phyloP scores from a whole-genome alignment of 2,329 filamentous ascomycete species.

The Calonectria leucothoes region DNA sequence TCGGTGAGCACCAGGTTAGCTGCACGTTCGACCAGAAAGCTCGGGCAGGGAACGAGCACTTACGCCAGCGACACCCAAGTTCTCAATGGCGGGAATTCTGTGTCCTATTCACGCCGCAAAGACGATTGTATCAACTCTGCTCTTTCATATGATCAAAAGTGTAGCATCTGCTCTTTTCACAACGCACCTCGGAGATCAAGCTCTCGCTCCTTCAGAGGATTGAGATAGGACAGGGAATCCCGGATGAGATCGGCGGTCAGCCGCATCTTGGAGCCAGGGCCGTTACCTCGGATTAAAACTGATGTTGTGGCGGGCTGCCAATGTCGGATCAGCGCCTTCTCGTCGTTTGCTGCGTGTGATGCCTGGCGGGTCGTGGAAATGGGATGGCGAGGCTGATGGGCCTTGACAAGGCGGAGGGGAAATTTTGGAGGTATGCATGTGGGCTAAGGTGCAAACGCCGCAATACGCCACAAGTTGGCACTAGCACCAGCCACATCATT shows the following conservation, averaged over 20 bases:
- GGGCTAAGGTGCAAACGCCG: slow-evolving; percentile 27
- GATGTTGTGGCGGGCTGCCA: not conserved
- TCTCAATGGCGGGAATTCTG: slow-evolving; percentile 97
- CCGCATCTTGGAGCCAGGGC: slow-evolving; percentile 73
- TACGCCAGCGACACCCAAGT: slow-evolving; percentile 93
- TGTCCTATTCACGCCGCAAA: slow-evolving; percentile 78
- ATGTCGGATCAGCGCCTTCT: slow-evolving; percentile 3
- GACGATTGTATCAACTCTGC: slow-evolving; percentile 84
- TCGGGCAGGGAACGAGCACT: slow-evolving; percentile 49
- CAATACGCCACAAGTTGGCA: slow-evolving; percentile 21
- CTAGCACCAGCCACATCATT: not conserved
- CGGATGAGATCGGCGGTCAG: slow-evolving; percentile 95
- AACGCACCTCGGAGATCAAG: slow-evolving; percentile 98
- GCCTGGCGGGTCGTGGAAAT: slow-evolving; percentile 22
- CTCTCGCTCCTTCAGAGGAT: slow-evolving; percentile 98
- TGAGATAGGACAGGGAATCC: slow-evolving; percentile 96
- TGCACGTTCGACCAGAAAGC: not conserved
- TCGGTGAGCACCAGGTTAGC: slow-evolving; percentile 13
- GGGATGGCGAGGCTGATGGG: slow-evolving; percentile 45
- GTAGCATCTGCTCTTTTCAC: slow-evolving; percentile 98
- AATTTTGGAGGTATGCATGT: slow-evolving; percentile 43
- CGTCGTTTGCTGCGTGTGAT: slow-evolving; percentile 24
- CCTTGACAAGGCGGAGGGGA: slow-evolving; percentile 44
- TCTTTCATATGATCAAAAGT: slow-evolving; percentile 63
- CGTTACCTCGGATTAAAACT: slow-evolving; percentile 38